Evolutionary conservation across 331 rosid genomes (phyloP).

Genomic region (Acacia pycnantha): DNA sequence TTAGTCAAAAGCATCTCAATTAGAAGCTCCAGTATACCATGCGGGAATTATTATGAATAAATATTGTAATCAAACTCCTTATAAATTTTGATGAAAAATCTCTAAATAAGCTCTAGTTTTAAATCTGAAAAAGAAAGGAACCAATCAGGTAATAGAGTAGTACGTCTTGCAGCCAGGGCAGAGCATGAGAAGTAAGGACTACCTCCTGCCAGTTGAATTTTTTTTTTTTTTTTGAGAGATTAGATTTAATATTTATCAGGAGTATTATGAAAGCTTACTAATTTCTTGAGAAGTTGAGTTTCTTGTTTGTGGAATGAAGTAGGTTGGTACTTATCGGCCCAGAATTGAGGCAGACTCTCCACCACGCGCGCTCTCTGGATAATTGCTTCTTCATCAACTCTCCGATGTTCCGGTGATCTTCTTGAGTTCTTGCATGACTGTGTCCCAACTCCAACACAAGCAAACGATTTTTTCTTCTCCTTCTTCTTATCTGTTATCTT

Average conservation of each 20-base stretch:
- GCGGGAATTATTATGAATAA: too few species aligned
- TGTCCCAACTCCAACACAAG: conserved; percentile 46
- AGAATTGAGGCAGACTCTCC: conserved; percentile 60
- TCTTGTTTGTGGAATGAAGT: conserved; percentile 67
- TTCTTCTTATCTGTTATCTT: conserved; percentile 26
- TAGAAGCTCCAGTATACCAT: not conserved
- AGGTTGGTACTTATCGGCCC: conserved; percentile 84
- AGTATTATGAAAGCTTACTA: conserved; percentile 42
- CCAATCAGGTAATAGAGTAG: too few species aligned
- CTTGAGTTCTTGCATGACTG: conserved; percentile 54
- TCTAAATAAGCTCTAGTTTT: too few species aligned
- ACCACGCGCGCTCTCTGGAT: conserved; percentile 68
- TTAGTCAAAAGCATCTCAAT: conserved; percentile 23
- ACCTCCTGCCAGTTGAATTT: too few species aligned
- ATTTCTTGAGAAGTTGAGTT: conserved; percentile 68
- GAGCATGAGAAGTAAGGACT: not conserved
- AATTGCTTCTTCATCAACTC: conserved; percentile 50
- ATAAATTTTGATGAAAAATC: not conserved
- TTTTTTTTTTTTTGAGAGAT: too few species aligned
- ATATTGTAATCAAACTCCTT: not conserved
- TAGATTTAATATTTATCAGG: too few species aligned
- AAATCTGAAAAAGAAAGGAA: too few species aligned
- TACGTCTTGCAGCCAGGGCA: too few species aligned
- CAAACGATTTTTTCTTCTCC: conserved; percentile 55
- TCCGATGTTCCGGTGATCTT: conserved; percentile 60